Evolutionary conservation across 2,329 filamentous ascomycete species (phyloP).

Genomic region (Monilinia polystroma): DNA sequence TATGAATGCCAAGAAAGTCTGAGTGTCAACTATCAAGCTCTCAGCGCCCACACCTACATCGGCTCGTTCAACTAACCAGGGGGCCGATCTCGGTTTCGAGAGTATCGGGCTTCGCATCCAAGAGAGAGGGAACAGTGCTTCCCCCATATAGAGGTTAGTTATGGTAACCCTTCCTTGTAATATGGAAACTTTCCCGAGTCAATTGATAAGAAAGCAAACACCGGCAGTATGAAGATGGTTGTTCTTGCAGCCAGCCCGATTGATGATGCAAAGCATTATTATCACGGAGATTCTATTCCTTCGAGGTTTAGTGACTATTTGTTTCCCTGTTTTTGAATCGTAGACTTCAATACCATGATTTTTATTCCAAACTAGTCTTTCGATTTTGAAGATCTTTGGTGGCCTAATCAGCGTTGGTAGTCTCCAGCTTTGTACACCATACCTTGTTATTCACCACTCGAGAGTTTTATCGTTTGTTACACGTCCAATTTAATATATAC

Average conservation of each 20-base stretch:
- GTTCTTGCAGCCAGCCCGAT: too few species aligned
- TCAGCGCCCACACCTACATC: not conserved
- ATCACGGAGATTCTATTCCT: not conserved
- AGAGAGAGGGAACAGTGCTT: not conserved
- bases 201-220: too few species aligned
- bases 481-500: not conserved
- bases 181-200: not conserved
- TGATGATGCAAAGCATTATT: conserved; percentile 1
- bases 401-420: too few species aligned
- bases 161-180: not conserved
- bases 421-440: not conserved
- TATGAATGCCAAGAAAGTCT: not conserved
- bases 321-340: not conserved
- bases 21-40: not conserved
- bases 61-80: not conserved
- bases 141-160: not conserved
- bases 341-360: not conserved
- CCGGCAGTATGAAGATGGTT: not conserved
- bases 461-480: not conserved
- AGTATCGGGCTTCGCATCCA: not conserved
- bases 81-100: not conserved
- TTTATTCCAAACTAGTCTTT: too few species aligned
- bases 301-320: not conserved
- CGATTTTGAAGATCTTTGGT: too few species aligned
- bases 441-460: not conserved